Conservation (phyloP, 2,329 filamentous ascomycete genomes). For the Alternaria burnsii region DNA sequence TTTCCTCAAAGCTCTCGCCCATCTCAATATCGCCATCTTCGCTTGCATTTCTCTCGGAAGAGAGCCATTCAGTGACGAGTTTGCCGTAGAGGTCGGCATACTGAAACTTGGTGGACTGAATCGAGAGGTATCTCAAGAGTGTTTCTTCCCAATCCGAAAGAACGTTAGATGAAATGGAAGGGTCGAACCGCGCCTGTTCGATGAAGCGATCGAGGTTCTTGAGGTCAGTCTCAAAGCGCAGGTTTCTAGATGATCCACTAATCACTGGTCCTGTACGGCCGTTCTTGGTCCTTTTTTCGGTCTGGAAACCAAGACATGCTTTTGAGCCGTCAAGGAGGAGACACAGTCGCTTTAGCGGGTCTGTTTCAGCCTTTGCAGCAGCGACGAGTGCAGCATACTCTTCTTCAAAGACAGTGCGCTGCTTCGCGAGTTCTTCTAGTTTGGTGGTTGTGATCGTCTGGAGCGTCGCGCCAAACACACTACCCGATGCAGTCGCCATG, state of each 20-base stretch:
- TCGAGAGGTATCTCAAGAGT: slow-evolving; percentile 41
- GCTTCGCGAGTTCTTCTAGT: slow-evolving; percentile 49
- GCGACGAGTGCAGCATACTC: slow-evolving; percentile 33
- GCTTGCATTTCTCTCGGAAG: slow-evolving; percentile 31
- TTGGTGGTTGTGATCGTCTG: slow-evolving; percentile 50
- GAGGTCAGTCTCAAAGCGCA: slow-evolving; percentile 36
- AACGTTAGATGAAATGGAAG: slow-evolving; percentile 45
- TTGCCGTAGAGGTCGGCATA: slow-evolving; percentile 49
- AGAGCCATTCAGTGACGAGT: slow-evolving; percentile 49
- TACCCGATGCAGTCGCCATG: slow-evolving; percentile 39
- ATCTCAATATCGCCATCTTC: slow-evolving; percentile 36
- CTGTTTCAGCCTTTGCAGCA: slow-evolving; percentile 19
- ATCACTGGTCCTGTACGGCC: slow-evolving; percentile 28
- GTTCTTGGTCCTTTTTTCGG: slow-evolving; percentile 16
- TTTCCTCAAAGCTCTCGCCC: slow-evolving; percentile 42
- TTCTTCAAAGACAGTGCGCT: slow-evolving; percentile 41
- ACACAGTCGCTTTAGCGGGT: slow-evolving; percentile 36
- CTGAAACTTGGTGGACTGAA: slow-evolving; percentile 48
- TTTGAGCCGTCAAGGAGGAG: slow-evolving; percentile 43
- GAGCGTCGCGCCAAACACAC: slow-evolving; percentile 47
- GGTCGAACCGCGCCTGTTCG: slow-evolving; percentile 48
- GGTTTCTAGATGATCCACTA: slow-evolving; percentile 28
- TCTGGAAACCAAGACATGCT: slow-evolving; percentile 37
- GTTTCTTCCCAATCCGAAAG: slow-evolving; percentile 44
- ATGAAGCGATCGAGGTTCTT: slow-evolving; percentile 49